phyloP scores from a whole-genome alignment of 768 basidiomycete species.

The Pleurotus eryngii region DNA sequence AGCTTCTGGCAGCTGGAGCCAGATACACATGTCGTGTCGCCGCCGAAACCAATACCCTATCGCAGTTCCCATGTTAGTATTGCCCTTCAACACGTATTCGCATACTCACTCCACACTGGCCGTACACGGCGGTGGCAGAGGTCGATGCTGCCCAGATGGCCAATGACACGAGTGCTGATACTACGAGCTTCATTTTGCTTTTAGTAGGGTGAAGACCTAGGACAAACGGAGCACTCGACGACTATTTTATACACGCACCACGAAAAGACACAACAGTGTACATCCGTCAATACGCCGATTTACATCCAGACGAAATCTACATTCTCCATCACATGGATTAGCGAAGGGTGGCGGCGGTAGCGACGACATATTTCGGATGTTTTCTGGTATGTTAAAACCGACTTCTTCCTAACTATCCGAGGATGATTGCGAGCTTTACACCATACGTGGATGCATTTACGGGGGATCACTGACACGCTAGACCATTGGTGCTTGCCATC shows the following conservation, averaged over 20 bases:
- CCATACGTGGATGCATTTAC: neutral
- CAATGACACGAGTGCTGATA: constrained; percentile 29
- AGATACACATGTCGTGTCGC: constrained; percentile 42
- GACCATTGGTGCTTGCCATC: neutral
- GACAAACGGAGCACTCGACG: too few relatives aligned
- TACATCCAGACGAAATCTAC: constrained; percentile 17
- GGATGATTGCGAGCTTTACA: neutral
- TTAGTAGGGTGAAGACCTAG: too few relatives aligned
- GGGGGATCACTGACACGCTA: neutral
- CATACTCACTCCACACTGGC: constrained; percentile 47
- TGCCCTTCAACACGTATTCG: neutral
- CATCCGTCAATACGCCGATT: constrained; percentile 28
- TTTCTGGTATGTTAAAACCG: neutral
- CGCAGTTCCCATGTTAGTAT: constrained; percentile 6
- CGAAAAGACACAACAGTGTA: neutral
- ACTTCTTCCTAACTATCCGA: constrained; percentile 3
- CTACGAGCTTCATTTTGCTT: constrained; percentile 25
- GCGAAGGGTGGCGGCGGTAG: neutral
- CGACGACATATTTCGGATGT: neutral
- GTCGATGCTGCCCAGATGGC: constrained; percentile 28
- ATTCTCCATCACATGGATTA: constrained; percentile 17
- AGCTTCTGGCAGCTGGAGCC: constrained; percentile 36
- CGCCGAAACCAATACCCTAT: constrained; percentile 40
- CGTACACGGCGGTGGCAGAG: constrained; percentile 38
- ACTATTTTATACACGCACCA: too few relatives aligned